Conservation (phyloP, 2,329 filamentous ascomycete genomes). For the Pseudogymnoascus sp. region DNA sequence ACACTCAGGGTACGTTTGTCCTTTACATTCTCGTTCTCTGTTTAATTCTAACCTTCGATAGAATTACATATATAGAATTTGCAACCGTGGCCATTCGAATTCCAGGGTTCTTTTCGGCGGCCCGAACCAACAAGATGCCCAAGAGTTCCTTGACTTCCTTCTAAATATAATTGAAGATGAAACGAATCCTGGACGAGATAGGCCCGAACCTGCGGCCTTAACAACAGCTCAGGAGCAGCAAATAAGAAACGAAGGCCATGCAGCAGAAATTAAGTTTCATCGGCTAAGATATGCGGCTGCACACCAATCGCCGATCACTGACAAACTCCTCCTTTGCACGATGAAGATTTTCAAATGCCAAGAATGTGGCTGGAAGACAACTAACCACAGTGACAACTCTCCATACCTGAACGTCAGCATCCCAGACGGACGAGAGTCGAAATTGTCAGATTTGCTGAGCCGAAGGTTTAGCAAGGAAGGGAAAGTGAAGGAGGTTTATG, state of each 20-base stretch:
- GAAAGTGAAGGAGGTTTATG: slow-evolving; percentile 1
- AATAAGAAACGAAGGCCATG: slow-evolving; percentile 8
- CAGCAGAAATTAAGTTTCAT: slow-evolving; percentile 2
- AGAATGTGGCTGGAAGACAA: slow-evolving; percentile 48
- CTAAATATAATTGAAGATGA: slow-evolving; percentile 80
- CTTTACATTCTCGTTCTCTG: slow-evolving; percentile 3
- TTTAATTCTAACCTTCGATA: slow-evolving; percentile 36
- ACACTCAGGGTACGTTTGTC: slow-evolving; percentile 50
- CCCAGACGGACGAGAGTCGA: slow-evolving; percentile 1
- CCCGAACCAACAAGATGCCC: slow-evolving; percentile 77
- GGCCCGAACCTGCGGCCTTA: slow-evolving; percentile 49
- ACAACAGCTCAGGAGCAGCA: slow-evolving; percentile 30
- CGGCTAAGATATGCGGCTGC: background rate
- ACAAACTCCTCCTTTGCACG: background rate
- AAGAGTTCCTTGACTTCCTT: slow-evolving; percentile 82
- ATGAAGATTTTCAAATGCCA: slow-evolving; percentile 7
- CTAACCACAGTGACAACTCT: slow-evolving; percentile 61
- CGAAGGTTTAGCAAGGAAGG: background rate
- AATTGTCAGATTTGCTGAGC: background rate
- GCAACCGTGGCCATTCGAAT: slow-evolving; percentile 38
- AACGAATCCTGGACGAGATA: slow-evolving; percentile 63
- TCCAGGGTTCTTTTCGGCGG: slow-evolving; percentile 61
- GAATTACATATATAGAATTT: slow-evolving; percentile 60
- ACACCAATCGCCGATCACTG: background rate
- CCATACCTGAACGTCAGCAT: slow-evolving; percentile 34